Evolutionary conservation across 1,284 basidiomycete species (phyloP), one percentile per base, ranked within the genome.

Genomic region (Cryptococcus amylolentus): DNA sequence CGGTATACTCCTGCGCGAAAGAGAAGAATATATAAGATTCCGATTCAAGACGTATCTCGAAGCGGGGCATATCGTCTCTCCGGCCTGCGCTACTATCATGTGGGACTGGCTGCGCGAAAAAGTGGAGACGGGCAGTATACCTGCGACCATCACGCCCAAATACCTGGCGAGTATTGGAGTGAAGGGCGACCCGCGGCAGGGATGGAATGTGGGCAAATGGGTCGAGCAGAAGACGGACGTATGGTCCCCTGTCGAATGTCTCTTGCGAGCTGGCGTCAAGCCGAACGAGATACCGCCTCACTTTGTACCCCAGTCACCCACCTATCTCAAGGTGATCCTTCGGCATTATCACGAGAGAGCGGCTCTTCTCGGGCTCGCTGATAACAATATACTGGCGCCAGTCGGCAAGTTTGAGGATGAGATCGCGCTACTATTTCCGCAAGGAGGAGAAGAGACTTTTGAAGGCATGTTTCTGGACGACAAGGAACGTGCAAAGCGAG

Each of bases 111-210:
- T 71, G 3, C 52, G 49, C 1, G 41, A 50, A 6, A 55, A 61
- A 20, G 47, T 57, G 1, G 52, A 43, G 2, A 58, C 27, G 2
- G 66, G 67, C 2, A 31, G n/a, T 3, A 61, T 71, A 4, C 69
- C 69, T 1, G 5, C 23, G 6, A 35, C 18, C 0, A 60, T 70
- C 49, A 64, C 57, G 0, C 8, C 13, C 4, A 50, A 49, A 6
- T 73, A 73, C 38, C 50, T 69, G n/a, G 37, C 18, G 1, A 40
- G 42, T 12, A 57, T 73, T n/a, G 67, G 68, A 2, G 49, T 73
- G 13, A 14, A 40, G 0, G 64, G 58, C 18, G 56, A 58, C 42
- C 62, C 69, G n/a, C 53, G 58, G 10, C 51, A 47, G 14, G 31
- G 31, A 35, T 48, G 58, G 2, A 64, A 70, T 51, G 48, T 73